These are phyloP conservation scores for Xerocomus nothofagi DNA, from an alignment of 1,284 basidiomycete genomes.

Conservation along the genomic window DNA sequence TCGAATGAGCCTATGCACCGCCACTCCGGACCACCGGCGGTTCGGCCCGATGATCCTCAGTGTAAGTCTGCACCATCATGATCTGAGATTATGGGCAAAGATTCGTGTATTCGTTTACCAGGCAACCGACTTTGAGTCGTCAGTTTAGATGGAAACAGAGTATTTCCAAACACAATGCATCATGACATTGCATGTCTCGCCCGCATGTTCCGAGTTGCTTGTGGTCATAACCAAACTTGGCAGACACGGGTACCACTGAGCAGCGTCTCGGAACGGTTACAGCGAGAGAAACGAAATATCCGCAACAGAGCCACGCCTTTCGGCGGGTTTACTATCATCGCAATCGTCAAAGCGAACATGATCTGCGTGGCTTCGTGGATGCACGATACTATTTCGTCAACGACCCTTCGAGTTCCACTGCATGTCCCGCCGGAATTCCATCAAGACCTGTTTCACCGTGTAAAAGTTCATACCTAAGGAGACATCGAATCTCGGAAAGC, in stretches of 20 bases:
- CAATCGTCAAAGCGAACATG: neutral
- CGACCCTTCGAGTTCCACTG: neutral
- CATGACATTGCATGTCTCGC: slow-evolving; percentile 2
- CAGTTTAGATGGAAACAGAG: neutral
- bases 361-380: neutral
- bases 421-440: neutral
- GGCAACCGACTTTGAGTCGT: no score
- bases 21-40: slow-evolving; percentile 9
- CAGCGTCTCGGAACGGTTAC: neutral
- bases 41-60: neutral
- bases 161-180: neutral
- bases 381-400: neutral
- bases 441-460: neutral
- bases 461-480: neutral
- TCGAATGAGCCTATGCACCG: slow-evolving; percentile 5
- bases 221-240: neutral
- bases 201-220: neutral
- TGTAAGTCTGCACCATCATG: neutral
- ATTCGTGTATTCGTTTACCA: neutral
- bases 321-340: slow-evolving; percentile 11
- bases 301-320: neutral
- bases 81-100: neutral
- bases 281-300: neutral
- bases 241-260: neutral
- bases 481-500: neutral